A percentile compares a stretch with the other conserved stretches of the same genome.
Evolutionary conservation across 1,139 yeast species (phyloP).

Genomic region (Yamadazyma blattariae): DNA sequence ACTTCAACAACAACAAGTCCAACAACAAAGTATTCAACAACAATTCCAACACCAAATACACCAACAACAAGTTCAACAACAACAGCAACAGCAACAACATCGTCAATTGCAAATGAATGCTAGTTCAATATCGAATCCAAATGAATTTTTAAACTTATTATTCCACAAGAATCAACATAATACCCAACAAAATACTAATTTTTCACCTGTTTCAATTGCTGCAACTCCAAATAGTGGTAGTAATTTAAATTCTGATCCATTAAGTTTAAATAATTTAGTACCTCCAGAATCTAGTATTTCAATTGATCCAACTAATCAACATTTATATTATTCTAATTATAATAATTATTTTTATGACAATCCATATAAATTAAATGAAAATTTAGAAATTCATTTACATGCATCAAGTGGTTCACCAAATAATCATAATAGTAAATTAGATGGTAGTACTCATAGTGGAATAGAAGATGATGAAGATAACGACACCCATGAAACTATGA

Average conservation of each 20-base stretch:
- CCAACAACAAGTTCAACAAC: background rate
- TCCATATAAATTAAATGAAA: conserved; percentile 41
- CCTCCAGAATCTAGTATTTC: conserved; percentile 18
- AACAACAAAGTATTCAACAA: background rate
- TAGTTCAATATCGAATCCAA: conserved; percentile 13
- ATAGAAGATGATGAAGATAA: conserved; percentile 19
- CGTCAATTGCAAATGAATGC: conserved; percentile 3
- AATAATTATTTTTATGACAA: conserved; percentile 42
- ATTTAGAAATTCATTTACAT: conserved; percentile 44
- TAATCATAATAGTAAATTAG: conserved; percentile 17
- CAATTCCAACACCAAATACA: background rate
- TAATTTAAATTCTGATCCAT: conserved; percentile 7
- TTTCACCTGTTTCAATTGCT: conserved; percentile 13
- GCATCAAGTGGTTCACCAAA: conserved; percentile 21
- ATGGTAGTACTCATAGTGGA: conserved; percentile 29
- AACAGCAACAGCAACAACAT: conserved; percentile 3
- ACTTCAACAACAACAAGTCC: conserved; percentile 1
- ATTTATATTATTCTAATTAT: conserved; percentile 39
- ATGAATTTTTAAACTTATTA: conserved; percentile 46
- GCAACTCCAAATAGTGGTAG: conserved; percentile 14
- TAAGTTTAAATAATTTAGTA: conserved; percentile 5
- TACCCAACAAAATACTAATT: background rate
- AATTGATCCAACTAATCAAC: conserved; percentile 39
- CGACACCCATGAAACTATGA: conserved; percentile 29
- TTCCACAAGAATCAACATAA: conserved; percentile 43